Evolutionary conservation across 495 filamentous ascomycete genomes (phyloP), one percentile per base, ranked within the genome.

Genomic region (Neurospora terricola): DNA sequence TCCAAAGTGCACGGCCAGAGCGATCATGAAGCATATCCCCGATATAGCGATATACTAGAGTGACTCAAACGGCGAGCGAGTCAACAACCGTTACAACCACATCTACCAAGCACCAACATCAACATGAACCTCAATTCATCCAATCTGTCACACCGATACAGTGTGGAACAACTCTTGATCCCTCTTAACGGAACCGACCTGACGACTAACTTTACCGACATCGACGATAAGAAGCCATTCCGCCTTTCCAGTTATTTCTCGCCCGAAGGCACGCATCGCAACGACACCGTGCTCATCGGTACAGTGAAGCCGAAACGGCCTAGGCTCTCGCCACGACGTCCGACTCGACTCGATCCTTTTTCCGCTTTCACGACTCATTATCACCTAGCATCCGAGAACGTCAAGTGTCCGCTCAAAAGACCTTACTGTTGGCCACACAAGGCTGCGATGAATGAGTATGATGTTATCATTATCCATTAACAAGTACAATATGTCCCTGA

Each of bases 51-150:
- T 75, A 66, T 68, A 18, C 5, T 3, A 48, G 4, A 12, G 39
- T 75, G 73, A 75, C 27, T 75, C 73, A 69, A 38, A 16, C 66
- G 21, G 23, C 54, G 54, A 27, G n/a, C 54, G 54, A 62, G 11
- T 62, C 54, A 27, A 30, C 12, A 3, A 62, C 5, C 21, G 48
- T 59, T 27, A 59, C 21, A 59, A 59, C 42, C n/a, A 10, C 43
- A 23, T 23, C 43, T 11, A 11, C n/a, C 43, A 10, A n/a, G 43
- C 43, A 21, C 10, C 21, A 54, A 54, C n/a, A 23, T 48, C 48
- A 30, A 30, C 48, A 59, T 5, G 43, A 48, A 16, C 48, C 12
- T 59, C 23, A 6, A 30, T 7, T 7, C 23, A 30, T 30, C 23
- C 4, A 14, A 11, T 30, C 23, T 30, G 23, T 16, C 23, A 62